Evolutionary conservation across 345 rosid genomes (phyloP), one percentile per base, ranked within the genome.

Genomic region (Acer yangbiense): DNA sequence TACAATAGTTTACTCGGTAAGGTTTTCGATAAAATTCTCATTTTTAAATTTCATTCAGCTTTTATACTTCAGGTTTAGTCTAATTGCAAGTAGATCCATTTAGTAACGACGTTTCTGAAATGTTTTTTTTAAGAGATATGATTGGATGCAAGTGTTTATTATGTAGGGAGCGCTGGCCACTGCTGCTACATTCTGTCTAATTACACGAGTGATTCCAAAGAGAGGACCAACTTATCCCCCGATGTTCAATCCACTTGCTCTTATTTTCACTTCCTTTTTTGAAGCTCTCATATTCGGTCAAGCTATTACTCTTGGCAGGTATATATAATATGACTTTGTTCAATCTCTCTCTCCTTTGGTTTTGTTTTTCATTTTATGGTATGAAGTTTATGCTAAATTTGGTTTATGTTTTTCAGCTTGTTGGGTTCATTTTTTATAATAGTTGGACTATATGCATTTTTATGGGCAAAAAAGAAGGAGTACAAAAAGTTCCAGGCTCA

Each of bases 161-260:
- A n/a, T 68, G 12, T 72, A 87, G 92, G 92, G 90, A 54, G 82
- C 83, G 61, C 14, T 89, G 10, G 78, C 83, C 4, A 81, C 89
- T 0, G 89, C 89, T 0, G 79, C 87, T 17, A 75, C 83, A n/a
- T 87, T 86, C 29, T 81, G 84, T 48, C 29, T 27, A 27, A 55
- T 87, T n/a, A 16, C 80, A 0, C 82, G 81, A 83, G 83, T 74
- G 17, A 71, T 87, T n/a, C 39, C 82, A 14, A 83, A 66, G 32
- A 82, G 83, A 68, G 93, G 90, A 23, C 92, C 89, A 6, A 82
- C 86, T 66, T 89, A 83, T 69, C 88, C 90, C 7, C 41, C 92
- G 0, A 89, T 89, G 90, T 89, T 89, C 79, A 87, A 86, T 27
- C 92, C 90, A 0, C 65, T 89, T 57, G 50, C 85, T 3, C 78